Percentiles rank a stretch among this genome's conserved stretches.
These are phyloP conservation scores for Lomentospora prolificans DNA, from an alignment of 2,329 filamentous ascomycete genomes.

Conservation along the genomic window DNA sequence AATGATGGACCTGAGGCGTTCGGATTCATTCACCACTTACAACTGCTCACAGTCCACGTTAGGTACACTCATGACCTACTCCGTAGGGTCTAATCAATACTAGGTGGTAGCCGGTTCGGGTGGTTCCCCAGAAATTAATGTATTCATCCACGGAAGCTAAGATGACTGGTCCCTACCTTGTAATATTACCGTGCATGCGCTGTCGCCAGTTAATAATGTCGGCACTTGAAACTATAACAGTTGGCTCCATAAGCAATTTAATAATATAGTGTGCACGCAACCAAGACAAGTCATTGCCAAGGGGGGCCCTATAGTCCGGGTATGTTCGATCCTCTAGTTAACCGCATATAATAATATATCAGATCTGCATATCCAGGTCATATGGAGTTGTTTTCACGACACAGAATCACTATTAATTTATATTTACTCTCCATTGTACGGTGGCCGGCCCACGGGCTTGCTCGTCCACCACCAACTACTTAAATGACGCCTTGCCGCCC, in stretches of 20 bases:
- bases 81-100: background rate
- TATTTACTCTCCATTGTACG: background rate
- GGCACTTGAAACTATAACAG: background rate
- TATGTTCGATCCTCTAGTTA: background rate
- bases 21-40: slow-evolving; percentile 35
- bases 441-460: background rate
- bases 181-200: background rate
- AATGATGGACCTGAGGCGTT: slow-evolving; percentile 40
- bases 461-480: background rate
- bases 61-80: too few relatives aligned
- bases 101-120: background rate
- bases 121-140: background rate
- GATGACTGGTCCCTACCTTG: background rate
- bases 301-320: background rate
- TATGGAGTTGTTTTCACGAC: background rate
- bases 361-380: background rate
- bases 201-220: background rate
- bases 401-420: background rate
- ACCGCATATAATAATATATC: background rate
- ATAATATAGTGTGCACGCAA: background rate
- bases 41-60: too few relatives aligned
- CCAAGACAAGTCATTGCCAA: background rate
- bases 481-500: background rate
- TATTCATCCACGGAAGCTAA: too few relatives aligned
- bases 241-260: background rate